A percentile compares a stretch with the other conserved stretches of the same genome.
phyloP scores from a whole-genome alignment of 2,329 filamentous ascomycete genomes.

The Phaeophleospora eucalypticola region DNA sequence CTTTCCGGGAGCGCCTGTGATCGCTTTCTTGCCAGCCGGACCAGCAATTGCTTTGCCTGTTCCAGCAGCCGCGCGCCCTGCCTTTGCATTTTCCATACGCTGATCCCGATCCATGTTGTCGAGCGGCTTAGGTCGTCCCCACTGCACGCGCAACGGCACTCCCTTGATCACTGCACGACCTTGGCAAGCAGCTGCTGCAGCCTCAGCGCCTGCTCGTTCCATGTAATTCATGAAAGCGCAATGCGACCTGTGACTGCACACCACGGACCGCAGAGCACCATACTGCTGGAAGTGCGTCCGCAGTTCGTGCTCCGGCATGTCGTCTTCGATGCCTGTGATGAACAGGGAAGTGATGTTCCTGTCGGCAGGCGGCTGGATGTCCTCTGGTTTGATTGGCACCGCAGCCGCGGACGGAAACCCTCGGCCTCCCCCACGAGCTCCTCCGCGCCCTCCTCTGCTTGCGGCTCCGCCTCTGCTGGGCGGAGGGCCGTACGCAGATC shows the following conservation, averaged over 20 bases:
- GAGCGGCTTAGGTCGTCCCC: constrained; percentile 87
- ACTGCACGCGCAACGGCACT: constrained; percentile 82
- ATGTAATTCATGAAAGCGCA: constrained; percentile 96
- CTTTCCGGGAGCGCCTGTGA: constrained; percentile 39
- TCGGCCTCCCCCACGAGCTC: constrained; percentile 46
- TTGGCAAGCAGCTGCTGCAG: constrained; percentile 76
- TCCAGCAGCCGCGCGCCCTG: constrained; percentile 58
- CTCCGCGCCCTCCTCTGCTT: constrained; percentile 36
- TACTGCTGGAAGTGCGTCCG: constrained; percentile 85
- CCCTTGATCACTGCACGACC: constrained; percentile 86
- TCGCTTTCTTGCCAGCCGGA: constrained; percentile 25
- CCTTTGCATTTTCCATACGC: constrained; percentile 72
- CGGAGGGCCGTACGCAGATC: constrained; percentile 26
- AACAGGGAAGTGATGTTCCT: constrained; percentile 88
- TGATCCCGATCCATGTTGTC: constrained; percentile 89
- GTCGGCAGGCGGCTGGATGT: constrained; percentile 81
- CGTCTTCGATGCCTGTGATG: constrained; percentile 91
- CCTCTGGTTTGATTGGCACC: constrained; percentile 73
- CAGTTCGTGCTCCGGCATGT: constrained; percentile 86
- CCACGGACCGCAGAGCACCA: constrained; percentile 84
- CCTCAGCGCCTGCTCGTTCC: constrained; percentile 77
- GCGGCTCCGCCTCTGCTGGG: constrained; percentile 15
- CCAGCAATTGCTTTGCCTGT: constrained; percentile 24
- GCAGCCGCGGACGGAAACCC: constrained; percentile 68
- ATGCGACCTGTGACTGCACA: constrained; percentile 95